Conservation (phyloP, 805 yeast genomes). For the Schizosaccharomyces octosporus region DNA sequence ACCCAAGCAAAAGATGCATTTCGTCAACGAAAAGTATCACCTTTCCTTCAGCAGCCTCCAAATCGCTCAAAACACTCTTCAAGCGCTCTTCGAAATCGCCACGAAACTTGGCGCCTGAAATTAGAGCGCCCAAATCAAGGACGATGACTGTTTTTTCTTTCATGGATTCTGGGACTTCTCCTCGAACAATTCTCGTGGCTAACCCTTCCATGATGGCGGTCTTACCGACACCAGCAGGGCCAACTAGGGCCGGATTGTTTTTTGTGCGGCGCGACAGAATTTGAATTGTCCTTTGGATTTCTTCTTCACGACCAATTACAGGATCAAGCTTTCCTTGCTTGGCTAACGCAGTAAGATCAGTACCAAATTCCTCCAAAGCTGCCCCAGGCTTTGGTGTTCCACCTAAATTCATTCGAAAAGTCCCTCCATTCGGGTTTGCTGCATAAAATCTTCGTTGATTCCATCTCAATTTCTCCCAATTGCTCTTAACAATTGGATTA, state of each 20-base stretch:
- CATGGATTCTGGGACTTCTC: conserved; percentile 87
- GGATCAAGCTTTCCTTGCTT: conserved; percentile 81
- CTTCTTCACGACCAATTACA: conserved; percentile 90
- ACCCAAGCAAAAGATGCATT: conserved; percentile 64
- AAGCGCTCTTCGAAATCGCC: conserved; percentile 90
- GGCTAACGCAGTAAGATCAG: conserved; percentile 68
- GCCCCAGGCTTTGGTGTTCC: conserved; percentile 24
- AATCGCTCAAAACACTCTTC: conserved; percentile 57
- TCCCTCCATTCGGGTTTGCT: neutral
- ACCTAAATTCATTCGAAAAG: conserved; percentile 1
- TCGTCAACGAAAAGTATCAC: conserved; percentile 76
- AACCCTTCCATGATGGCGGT: conserved; percentile 91
- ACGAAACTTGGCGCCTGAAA: conserved; percentile 83
- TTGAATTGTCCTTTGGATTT: conserved; percentile 77
- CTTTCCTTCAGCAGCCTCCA: conserved; percentile 51
- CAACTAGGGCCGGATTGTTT: conserved; percentile 84
- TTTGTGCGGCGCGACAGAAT: conserved; percentile 78
- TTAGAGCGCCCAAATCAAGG: conserved; percentile 65
- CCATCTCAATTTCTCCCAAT: neutral
- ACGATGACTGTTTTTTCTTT: conserved; percentile 65
- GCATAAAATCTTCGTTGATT: neutral
- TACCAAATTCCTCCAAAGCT: conserved; percentile 64
- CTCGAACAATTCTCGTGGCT: conserved; percentile 75
- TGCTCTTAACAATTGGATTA: too few species aligned
- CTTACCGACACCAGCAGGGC: conserved; percentile 95